These are phyloP conservation scores for Haplosporangium gracile DNA, from an alignment of 192 early-diverging fungal genomes.

Conservation along the genomic window DNA sequence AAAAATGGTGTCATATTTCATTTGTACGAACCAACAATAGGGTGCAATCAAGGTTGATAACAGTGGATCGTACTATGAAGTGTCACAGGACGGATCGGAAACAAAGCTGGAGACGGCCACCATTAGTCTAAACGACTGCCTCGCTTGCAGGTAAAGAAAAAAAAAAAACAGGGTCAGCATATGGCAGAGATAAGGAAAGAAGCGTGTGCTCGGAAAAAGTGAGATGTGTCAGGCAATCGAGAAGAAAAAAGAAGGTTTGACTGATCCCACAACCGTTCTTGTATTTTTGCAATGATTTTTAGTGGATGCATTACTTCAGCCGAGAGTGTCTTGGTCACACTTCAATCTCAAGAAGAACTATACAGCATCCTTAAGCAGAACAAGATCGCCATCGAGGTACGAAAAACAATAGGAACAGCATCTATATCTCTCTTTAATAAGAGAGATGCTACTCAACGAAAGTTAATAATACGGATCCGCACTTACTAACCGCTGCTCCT, in stretches of 20 bases:
- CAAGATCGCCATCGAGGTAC: conserved; percentile 55
- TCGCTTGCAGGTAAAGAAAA: conserved; percentile 88
- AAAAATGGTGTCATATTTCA: conserved; percentile 2
- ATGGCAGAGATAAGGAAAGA: neutral
- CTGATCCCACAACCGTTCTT: neutral
- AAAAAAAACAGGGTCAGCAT: neutral
- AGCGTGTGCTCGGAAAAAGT: neutral
- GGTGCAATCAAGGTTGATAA: conserved; percentile 80
- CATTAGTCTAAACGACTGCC: conserved; percentile 95
- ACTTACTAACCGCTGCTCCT: neutral
- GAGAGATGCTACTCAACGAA: neutral
- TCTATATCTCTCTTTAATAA: neutral
- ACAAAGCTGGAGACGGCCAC: conserved; percentile 87
- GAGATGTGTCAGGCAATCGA: neutral
- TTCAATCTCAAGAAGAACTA: conserved; percentile 95
- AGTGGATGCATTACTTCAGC: conserved; percentile 99
- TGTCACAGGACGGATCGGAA: conserved; percentile 85
- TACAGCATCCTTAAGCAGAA: conserved; percentile 75
- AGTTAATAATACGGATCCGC: neutral
- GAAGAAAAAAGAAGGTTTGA: neutral
- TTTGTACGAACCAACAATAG: conserved; percentile 33
- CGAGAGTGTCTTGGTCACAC: conserved; percentile 91
- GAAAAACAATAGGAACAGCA: neutral
- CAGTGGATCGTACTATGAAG: conserved; percentile 91
- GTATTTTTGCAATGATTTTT: conserved; percentile 2